Base-by-base conservation (phyloP, 805 yeast species). In the Starmerella davenportii region DNA sequence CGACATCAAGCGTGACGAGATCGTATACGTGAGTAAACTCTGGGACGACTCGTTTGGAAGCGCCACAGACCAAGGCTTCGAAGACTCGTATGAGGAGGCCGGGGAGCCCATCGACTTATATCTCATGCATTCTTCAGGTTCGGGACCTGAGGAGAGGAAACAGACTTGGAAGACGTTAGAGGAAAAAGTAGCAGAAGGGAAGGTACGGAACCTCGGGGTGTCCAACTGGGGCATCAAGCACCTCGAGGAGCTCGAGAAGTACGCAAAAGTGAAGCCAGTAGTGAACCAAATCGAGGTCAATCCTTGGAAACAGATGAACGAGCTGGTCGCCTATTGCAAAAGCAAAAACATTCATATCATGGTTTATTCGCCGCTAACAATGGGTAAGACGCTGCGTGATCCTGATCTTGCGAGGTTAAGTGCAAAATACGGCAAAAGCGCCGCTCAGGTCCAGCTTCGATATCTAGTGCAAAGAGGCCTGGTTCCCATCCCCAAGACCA, bases 201-300 rank as follows among this genome's bases (percentile, higher is more conserved):
- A 51, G 35, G 63, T 73, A 20, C 64, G 61, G 44, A 60, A 60
- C 35, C 68, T 76, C 39, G 81, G 81, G 18, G 79, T 76, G 7
- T 72, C 79, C 29, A 75, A 74, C 54, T 74, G 65, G 52, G 79
- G 78, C 15, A 53, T 59, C 16, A 62, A 63, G 36, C 80, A 75
- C 50, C 49, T 75, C 21, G 56, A 70, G 48, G 78, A 74, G 53
- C 54, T 76, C 18, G 57, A 72, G 30, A 58, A 65, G 43, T 41
- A 39, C 29, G 45, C 47, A 3, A 21, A 28, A 13, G 35, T 42
- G 19, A 21, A 21, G 27, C 85, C 93, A 0, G 80, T 75, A 0
- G 76, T 79, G 31, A 76, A 81, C 55, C 93, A 82, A 55, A 70
- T 81, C 51, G 93, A 80, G 56, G 66, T 80, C 37, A 79, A 81